phyloP scores from a whole-genome alignment of 495 filamentous ascomycete genomes.

The Usnea hakonensis region DNA sequence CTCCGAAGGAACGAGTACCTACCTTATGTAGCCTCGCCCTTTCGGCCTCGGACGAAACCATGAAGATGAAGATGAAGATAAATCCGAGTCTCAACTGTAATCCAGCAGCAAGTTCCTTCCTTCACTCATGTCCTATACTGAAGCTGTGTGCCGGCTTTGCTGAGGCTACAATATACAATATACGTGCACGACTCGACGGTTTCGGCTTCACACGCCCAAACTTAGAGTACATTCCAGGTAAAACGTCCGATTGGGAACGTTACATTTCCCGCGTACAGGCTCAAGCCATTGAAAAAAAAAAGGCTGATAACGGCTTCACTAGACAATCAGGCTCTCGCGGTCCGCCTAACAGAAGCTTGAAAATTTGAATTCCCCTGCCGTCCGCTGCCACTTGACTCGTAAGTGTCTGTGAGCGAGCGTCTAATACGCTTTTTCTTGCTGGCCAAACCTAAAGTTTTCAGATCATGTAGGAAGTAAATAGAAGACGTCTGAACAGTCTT shows the following conservation, averaged over 20 bases:
- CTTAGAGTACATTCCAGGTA: slow-evolving; percentile 13
- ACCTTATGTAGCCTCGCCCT: neutral
- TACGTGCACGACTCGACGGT: slow-evolving; percentile 4
- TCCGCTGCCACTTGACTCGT: neutral
- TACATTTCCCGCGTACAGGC: neutral
- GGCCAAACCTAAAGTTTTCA: neutral
- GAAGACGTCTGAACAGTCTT: slow-evolving; percentile 5
- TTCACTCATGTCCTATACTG: neutral
- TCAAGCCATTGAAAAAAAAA: neutral
- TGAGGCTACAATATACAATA: too few species aligned
- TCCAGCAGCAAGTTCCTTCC: neutral
- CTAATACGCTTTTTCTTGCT: neutral
- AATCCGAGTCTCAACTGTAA: neutral
- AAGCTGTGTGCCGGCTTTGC: neutral
- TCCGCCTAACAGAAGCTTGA: slow-evolving; percentile 1
- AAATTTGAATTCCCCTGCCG: neutral
- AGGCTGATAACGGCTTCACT: neutral
- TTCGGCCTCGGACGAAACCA: neutral
- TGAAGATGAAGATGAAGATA: neutral
- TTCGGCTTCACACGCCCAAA: slow-evolving; percentile 5
- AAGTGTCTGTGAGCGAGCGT: neutral
- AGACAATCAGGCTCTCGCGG: neutral
- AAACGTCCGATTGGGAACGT: slow-evolving; percentile 10
- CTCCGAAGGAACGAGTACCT: neutral
- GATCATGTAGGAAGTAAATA: neutral